Evolutionary conservation across 2,329 filamentous ascomycete species (phyloP), one percentile per base, ranked within the genome.

Genomic region (Neocucurbitaria cava): DNA sequence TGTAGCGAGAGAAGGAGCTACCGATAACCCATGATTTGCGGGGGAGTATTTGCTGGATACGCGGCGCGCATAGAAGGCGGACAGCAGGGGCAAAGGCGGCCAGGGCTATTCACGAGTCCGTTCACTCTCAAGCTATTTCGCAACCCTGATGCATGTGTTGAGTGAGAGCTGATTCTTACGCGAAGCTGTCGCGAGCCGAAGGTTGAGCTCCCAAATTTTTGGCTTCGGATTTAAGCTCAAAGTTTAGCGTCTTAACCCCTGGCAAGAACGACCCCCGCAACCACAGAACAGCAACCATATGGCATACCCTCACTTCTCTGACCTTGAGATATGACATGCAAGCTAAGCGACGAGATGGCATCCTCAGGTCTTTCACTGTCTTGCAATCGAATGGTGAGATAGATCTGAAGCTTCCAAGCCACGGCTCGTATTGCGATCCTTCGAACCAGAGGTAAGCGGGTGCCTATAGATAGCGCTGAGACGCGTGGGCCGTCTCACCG

Each of bases 211-310:
- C 64, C 61, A 65, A 65, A 52, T 64, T 66, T 69, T 65, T 40
- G 45, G 59, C 48, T 44, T 51, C 48, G 41, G 52, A 52, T 49
- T 62, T 69, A 70, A 71, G 70, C 68, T 72, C 68, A 69, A 59
- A 56, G n/a, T 41, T 60, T 73, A 69, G 71, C 65, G 70, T 40
- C 62, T 61, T 53, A 52, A 54, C 58, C 33, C 4, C 8, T 51
- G 44, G 41, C 49, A 40, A 23, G 17, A 17, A n/a, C 41, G 21
- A 23, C 17, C 43, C 43, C 43, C 43, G 18, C 43, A 8, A 30
- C 43, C 43, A 36, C 20, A 33, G 18, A 9, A 4, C 20, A 23
- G 20, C 5, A 24, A 21, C 10, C 24, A 9, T 5, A 26, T 26
- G n/a, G n/a, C n/a, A n/a, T 21, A 6, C 18, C 21, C 11, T 15